phyloP scores from a whole-genome alignment of 2,329 filamentous ascomycete species.

The Dactylellina parvicollis region DNA sequence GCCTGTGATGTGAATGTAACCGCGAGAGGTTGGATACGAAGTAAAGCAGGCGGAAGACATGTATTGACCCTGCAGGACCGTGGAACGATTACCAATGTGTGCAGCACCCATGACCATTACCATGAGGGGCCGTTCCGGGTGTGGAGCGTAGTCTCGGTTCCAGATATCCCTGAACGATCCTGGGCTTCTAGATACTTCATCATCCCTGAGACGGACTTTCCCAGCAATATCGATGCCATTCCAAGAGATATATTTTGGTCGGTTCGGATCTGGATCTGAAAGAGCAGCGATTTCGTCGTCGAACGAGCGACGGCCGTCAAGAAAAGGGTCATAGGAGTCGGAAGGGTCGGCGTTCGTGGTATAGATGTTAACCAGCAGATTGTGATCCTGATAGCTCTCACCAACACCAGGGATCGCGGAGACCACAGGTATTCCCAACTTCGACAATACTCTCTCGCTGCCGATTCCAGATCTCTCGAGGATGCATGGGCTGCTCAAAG shows the following conservation, averaged over 20 bases:
- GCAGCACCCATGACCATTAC: constrained; percentile 62
- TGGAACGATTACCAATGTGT: constrained; percentile 63
- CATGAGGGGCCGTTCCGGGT: constrained; percentile 68
- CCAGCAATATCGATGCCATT: constrained; percentile 81
- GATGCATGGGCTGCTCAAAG: constrained; percentile 67
- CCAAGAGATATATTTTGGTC: constrained; percentile 23
- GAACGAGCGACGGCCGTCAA: constrained; percentile 67
- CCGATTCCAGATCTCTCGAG: constrained; percentile 73
- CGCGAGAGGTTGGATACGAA: constrained; percentile 71
- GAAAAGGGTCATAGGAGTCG: constrained; percentile 65
- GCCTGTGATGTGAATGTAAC: constrained; percentile 70
- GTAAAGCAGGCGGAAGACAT: constrained; percentile 67
- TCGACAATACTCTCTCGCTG: constrained; percentile 65
- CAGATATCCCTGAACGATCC: constrained; percentile 77
- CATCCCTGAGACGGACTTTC: constrained; percentile 76
- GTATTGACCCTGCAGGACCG: constrained; percentile 65
- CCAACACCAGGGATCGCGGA: constrained; percentile 67
- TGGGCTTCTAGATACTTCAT: constrained; percentile 75
- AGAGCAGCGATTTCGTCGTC: constrained; percentile 66
- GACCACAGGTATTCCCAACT: constrained; percentile 64
- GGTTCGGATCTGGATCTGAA: constrained; percentile 58
- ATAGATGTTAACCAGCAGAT: constrained; percentile 68
- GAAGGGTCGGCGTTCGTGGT: constrained; percentile 6
- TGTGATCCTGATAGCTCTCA: constrained; percentile 68
- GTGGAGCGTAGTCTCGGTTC: constrained; percentile 84